Conservation (phyloP, 768 basidiomycete species). For the Epithele typhae region DNA sequence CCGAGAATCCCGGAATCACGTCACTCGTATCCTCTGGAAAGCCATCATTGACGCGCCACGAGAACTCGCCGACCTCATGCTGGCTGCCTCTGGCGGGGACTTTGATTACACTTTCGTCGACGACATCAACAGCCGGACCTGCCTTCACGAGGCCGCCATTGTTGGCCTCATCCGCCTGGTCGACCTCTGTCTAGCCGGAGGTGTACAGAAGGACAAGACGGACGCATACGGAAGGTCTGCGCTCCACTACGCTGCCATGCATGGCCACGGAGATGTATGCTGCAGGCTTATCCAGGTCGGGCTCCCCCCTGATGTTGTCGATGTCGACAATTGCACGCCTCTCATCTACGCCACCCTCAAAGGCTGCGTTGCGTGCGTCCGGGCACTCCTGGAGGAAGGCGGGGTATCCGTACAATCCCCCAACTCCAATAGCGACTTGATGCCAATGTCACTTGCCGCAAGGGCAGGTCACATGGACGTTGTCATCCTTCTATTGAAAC, state of each 20-base stretch:
- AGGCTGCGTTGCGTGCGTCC: constrained; percentile 80
- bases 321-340: constrained; percentile 94
- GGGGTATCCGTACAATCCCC: constrained; percentile 59
- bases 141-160: constrained; percentile 90
- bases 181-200: constrained; percentile 70
- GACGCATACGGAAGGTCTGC: constrained; percentile 93
- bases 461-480: constrained; percentile 86
- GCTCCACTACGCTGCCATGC: constrained; percentile 94
- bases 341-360: constrained; percentile 88
- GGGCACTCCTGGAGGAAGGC: constrained; percentile 73
- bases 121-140: constrained; percentile 94
- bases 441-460: constrained; percentile 87
- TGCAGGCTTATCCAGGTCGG: constrained; percentile 66
- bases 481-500: constrained; percentile 68
- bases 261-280: constrained; percentile 78
- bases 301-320: constrained; percentile 63
- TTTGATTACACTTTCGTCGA: constrained; percentile 93
- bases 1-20: constrained; percentile 55
- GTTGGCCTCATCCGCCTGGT: constrained; percentile 77
- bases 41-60: constrained; percentile 77
- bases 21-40: constrained; percentile 94
- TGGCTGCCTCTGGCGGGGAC: constrained; percentile 57
- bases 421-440: constrained; percentile 60
- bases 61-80: constrained; percentile 69
- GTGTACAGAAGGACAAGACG: constrained; percentile 63